Percentiles rank a stretch among this genome's conserved stretches.
Conservation (phyloP, 768 basidiomycete species). For the Dendrothele bispora region DNA sequence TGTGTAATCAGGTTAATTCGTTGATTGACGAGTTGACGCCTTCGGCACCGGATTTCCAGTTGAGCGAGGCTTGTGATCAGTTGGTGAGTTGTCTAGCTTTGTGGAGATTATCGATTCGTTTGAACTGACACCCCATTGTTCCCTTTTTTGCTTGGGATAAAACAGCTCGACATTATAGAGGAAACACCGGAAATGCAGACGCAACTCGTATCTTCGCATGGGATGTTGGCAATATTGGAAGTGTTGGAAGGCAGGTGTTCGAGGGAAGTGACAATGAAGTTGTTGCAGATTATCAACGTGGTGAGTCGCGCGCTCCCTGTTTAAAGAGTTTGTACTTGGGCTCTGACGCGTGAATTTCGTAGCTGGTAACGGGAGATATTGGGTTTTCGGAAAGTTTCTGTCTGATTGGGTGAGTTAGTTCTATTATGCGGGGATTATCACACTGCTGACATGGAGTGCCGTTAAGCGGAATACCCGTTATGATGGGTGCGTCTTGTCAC, state of each 20-base stretch:
- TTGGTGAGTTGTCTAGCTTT: slow-evolving; percentile 52
- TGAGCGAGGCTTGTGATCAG: slow-evolving; percentile 85
- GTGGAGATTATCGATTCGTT: background rate
- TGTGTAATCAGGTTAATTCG: slow-evolving; percentile 78
- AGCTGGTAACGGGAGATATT: slow-evolving; percentile 73
- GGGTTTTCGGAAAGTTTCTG: slow-evolving; percentile 94
- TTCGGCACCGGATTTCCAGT: slow-evolving; percentile 76
- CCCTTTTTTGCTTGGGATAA: background rate
- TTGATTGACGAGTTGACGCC: slow-evolving; percentile 87
- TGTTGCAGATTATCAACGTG: slow-evolving; percentile 87
- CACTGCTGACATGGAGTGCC: slow-evolving; percentile 9
- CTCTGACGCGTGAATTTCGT: slow-evolving; percentile 34
- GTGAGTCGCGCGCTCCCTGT: too few species aligned
- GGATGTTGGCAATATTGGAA: slow-evolving; percentile 92
- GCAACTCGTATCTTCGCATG: slow-evolving; percentile 90
- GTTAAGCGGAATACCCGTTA: slow-evolving; percentile 85
- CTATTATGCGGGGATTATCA: background rate
- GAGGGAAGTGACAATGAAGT: slow-evolving; percentile 80
- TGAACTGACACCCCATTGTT: background rate
- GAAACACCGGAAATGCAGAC: slow-evolving; percentile 84
- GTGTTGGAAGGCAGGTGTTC: slow-evolving; percentile 87
- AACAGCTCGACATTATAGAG: slow-evolving; percentile 72
- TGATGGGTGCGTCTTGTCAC: slow-evolving; percentile 64
- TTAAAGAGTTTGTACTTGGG: background rate
- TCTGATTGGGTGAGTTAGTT: slow-evolving; percentile 66